These are phyloP conservation scores for Dianthus caryophyllus DNA, from an alignment of 148 eudicot species.

Conservation along the genomic window DNA sequence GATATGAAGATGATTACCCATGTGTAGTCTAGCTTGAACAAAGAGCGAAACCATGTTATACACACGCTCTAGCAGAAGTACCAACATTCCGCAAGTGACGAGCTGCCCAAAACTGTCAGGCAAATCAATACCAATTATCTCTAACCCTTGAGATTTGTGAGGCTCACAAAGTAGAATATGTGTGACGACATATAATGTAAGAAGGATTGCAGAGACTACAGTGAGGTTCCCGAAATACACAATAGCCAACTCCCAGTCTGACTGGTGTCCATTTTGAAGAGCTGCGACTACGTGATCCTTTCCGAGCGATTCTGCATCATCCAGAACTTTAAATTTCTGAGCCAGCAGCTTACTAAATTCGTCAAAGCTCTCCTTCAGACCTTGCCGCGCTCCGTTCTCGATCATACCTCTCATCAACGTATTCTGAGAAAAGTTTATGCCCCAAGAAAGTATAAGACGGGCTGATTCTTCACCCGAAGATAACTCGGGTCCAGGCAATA, in stretches of 20 bases:
- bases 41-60: slow-evolving; percentile 67
- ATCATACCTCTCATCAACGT: slow-evolving; percentile 88
- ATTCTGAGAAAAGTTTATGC: slow-evolving; percentile 54
- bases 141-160: slow-evolving; percentile 56
- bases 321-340: slow-evolving; percentile 43
- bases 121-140: slow-evolving; percentile 65
- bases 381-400: slow-evolving; percentile 73
- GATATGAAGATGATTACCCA: slow-evolving; percentile 42
- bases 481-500: slow-evolving; percentile 53
- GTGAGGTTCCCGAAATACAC: slow-evolving; percentile 69
- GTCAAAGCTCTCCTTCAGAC: slow-evolving; percentile 74
- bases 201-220: slow-evolving; percentile 46
- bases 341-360: slow-evolving; percentile 49
- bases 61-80: slow-evolving; percentile 54
- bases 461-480: slow-evolving; percentile 68
- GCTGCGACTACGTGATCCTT: slow-evolving; percentile 59
- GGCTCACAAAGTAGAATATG: slow-evolving; percentile 60
- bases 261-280: slow-evolving; percentile 49
- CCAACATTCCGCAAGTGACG: slow-evolving; percentile 49
- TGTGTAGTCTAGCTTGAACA: slow-evolving; percentile 62
- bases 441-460: slow-evolving; percentile 65
- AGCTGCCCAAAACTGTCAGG: slow-evolving; percentile 91
- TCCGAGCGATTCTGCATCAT: slow-evolving; percentile 30
- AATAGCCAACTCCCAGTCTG: slow-evolving; percentile 61
- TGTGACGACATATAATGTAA: slow-evolving; percentile 43